Evolutionary conservation across 2,329 filamentous ascomycete genomes (phyloP), one percentile per base, ranked within the genome.

Genomic region (Ceratocystis alfenasii): DNA sequence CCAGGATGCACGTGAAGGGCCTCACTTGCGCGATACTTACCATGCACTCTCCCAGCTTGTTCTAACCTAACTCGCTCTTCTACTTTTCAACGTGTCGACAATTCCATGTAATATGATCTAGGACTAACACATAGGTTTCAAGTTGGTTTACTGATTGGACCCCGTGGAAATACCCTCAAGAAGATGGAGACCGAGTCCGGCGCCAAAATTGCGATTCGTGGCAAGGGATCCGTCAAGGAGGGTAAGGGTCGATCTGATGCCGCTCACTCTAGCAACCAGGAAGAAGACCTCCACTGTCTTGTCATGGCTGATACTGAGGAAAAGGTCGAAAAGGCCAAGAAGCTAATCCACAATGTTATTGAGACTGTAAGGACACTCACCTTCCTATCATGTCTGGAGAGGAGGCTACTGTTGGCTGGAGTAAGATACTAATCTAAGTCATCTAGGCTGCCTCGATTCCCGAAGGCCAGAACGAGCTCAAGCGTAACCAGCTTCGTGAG

Each of bases 241-340:
- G 94, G 94, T 81, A 99, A 99, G 77, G 94, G 94, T 71, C 91
- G 94, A 71, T 97, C 94, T 80, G 94, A 99, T 77, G 94, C 94
- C 73, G 94, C 94, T 79, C 94, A 99, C 78, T 91, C 93, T 76
- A 97, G 94, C 83, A 99, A 99, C 82, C 94, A 99, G 83, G 94
- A 99, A 81, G 94, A 99, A 79, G 94, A 99, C 76, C 83, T 99
- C 67, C 94, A 99, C 78, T 99, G 94, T 78, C 81, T 99, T 75
- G 97, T 99, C 79, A 99, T 99, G 94, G 94, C 94, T 73, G 94
- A 99, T 74, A 97, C 93, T 46, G 95, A 99, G 79, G 94, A 99
- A 69, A 99, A 99, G 80, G 92, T 99, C 75, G 95, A 95, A 81
- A 99, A 97, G 78, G 94, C 94, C 70, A 99, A 97, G 81, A 91